Evolutionary conservation across 208 protist genomes (phyloP).

Genomic region (Trypanosoma platydactyli): DNA sequence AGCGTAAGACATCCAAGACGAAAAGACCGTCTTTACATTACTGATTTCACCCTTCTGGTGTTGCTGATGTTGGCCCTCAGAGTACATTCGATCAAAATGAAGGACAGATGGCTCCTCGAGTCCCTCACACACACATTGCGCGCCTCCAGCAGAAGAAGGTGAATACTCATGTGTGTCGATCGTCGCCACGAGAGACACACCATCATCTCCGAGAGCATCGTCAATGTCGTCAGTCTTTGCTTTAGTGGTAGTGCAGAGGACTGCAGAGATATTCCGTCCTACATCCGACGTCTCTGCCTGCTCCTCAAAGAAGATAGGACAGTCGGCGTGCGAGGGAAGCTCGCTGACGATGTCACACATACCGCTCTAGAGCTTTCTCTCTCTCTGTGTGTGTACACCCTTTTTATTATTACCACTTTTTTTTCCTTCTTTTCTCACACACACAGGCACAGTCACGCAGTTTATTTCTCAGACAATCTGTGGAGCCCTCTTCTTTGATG

Average conservation of each 20-base stretch:
- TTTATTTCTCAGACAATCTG: too few relatives aligned
- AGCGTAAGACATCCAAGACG: background rate
- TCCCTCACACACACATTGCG: background rate
- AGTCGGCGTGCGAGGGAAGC: background rate
- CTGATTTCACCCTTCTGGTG: background rate
- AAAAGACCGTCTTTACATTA: background rate
- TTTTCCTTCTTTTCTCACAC: too few relatives aligned
- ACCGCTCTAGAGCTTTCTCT: background rate
- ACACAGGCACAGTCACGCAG: too few relatives aligned
- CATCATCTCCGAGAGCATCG: background rate
- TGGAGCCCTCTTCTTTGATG: too few relatives aligned
- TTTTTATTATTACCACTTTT: too few relatives aligned
- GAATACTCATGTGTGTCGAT: conserved; percentile 8
- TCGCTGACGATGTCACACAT: conserved; percentile 1
- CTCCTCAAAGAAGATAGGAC: background rate
- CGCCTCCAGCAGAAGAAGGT: background rate
- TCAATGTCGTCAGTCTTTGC: background rate
- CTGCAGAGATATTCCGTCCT: background rate
- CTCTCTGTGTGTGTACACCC: too few relatives aligned
- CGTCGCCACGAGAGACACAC: background rate
- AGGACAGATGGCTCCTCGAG: background rate
- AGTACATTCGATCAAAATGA: background rate
- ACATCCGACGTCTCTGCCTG: background rate
- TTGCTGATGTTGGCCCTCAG: background rate
- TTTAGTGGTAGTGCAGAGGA: background rate